Percentiles rank a stretch among this genome's conserved stretches.
Conservation (phyloP, 495 filamentous ascomycete genomes). For the Symbiotaphrina buchneri region DNA sequence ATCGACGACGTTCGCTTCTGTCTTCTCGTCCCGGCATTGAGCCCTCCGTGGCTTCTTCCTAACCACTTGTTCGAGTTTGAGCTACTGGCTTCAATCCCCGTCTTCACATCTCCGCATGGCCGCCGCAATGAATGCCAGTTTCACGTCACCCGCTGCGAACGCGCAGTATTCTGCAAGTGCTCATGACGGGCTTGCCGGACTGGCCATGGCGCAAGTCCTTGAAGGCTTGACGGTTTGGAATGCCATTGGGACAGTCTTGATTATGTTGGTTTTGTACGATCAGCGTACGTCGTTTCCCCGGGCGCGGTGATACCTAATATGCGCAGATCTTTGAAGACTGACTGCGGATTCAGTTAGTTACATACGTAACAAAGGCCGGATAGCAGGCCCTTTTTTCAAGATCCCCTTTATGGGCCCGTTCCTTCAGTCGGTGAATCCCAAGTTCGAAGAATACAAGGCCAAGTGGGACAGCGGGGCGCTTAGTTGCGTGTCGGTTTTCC, state of each 20-base stretch:
- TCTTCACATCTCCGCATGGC: too few species aligned
- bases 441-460: constrained; percentile 70
- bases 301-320: background rate
- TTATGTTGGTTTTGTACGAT: constrained; percentile 59
- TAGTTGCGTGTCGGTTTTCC: constrained; percentile 96
- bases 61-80: too few species aligned
- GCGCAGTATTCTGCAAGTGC: constrained; percentile 27
- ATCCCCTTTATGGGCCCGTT: constrained; percentile 93
- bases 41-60: background rate
- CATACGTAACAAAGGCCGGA: constrained; percentile 63
- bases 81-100: too few species aligned
- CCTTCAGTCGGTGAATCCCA: constrained; percentile 73
- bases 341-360: constrained; percentile 43
- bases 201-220: constrained; percentile 15
- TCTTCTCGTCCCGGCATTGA: background rate
- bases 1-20: too few species aligned
- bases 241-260: constrained; percentile 37
- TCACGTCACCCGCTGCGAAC: constrained; percentile 56
- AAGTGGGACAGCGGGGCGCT: constrained; percentile 84
- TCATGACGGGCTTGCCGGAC: constrained; percentile 11
- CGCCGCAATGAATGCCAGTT: constrained; percentile 36
- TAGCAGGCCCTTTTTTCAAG: constrained; percentile 66
- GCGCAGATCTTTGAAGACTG: constrained; percentile 4
- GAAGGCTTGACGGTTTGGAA: constrained; percentile 38
- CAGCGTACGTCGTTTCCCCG: constrained; percentile 39